Percentiles rank a stretch among this genome's conserved stretches.
phyloP scores from a whole-genome alignment of 768 basidiomycete genomes.

The Ramaria sp. region DNA sequence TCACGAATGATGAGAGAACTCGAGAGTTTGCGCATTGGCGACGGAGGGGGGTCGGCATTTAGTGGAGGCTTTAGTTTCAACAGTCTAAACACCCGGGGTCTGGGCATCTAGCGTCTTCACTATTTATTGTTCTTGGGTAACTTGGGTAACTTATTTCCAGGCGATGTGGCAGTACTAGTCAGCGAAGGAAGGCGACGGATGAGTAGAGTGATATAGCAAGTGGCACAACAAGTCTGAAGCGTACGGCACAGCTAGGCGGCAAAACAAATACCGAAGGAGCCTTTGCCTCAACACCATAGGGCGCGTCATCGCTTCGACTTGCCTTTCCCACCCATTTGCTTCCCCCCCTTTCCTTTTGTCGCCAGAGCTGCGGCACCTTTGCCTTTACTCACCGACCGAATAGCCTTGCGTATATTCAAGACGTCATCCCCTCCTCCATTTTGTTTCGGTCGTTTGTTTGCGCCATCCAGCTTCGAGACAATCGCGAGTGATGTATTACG shows the following conservation, averaged over 20 bases:
- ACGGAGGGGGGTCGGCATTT: slow-evolving; percentile 5
- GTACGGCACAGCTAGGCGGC: neutral
- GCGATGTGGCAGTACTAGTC: no score
- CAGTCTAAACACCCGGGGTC: neutral
- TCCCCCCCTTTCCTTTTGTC: slow-evolving; percentile 22
- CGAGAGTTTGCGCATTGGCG: slow-evolving; percentile 48
- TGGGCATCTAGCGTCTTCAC: neutral
- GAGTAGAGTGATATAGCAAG: neutral
- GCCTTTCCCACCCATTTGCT: neutral
- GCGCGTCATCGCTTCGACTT: slow-evolving; percentile 2
- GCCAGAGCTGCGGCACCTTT: slow-evolving; percentile 52
- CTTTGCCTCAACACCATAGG: neutral
- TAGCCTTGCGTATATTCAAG: slow-evolving; percentile 83
- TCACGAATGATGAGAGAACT: slow-evolving; percentile 84
- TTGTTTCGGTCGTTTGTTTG: slow-evolving; percentile 31
- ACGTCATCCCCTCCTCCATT: slow-evolving; percentile 33
- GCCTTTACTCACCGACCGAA: slow-evolving; percentile 64
- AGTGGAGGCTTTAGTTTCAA: slow-evolving; percentile 5
- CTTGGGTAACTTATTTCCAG: no score
- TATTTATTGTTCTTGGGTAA: no score
- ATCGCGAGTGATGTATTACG: slow-evolving; percentile 64
- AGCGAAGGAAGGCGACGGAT: neutral
- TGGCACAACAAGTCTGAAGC: neutral
- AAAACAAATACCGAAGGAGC: neutral
- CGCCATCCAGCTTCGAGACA: slow-evolving; percentile 66